Evolutionary conservation across 129 eudicot genomes (phyloP), one percentile per base, ranked within the genome.

Genomic region (Chrysanthemum seticuspe): DNA sequence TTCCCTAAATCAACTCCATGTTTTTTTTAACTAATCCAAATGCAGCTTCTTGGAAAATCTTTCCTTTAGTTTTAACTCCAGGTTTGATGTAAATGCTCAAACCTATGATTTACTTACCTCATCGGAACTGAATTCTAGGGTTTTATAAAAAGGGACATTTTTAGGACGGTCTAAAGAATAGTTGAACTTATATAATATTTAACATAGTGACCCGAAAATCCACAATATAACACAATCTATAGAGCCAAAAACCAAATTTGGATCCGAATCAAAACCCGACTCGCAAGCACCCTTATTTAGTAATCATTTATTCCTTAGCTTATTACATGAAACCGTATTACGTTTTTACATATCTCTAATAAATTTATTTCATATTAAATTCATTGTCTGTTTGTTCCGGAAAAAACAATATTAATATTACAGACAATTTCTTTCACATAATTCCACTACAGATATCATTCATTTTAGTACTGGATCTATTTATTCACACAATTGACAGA

Each of bases 151-250:
- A 9, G 50, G 16, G 63, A 31, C 59, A 5, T 3, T 31, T 31
- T 34, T 54, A 52, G 51, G 64, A 70, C 34, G 10, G 18, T 31
- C 52, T 15, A 54, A 31, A 11, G 53, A 70, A 45, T 36, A 55
- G 11, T 55, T 15, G 27, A 31, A 54, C 36, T 61, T 29, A 8
- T 13, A 27, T 16, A 12, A 13, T 61, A 4, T n/a, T 4, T 61
- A 27, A 61, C 72, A 67, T 36, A 14, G 1, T 70, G 48, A 70
- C 74, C 74, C 52, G 53, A 25, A 70, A 55, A 70, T 54, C 52
- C 25, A 54, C 16, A 34, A 55, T 40, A 40, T 40, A 70, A 54
- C 18, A 34, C 62, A 16, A 15, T 34, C 63, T 53, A 16, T 53
- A 34, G 52, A 70, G 2, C 27, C 64, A 9, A 53, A 70, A 15